These are phyloP conservation scores for Curvularia verruculosa DNA, from an alignment of 2,329 filamentous ascomycete species.

Conservation along the genomic window DNA sequence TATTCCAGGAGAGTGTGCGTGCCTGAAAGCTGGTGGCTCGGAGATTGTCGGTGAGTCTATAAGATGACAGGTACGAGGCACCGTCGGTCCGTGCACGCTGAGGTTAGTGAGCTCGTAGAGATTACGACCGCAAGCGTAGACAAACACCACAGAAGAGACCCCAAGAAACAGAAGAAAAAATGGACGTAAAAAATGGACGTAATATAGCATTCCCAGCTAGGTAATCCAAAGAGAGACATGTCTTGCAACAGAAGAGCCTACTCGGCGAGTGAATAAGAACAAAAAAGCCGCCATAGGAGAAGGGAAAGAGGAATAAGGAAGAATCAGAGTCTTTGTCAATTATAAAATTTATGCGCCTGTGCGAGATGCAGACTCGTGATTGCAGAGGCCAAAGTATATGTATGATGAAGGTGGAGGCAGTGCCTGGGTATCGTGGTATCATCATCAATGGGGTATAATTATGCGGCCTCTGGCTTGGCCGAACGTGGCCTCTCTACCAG, in stretches of 20 bases:
- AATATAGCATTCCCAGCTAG: conserved; percentile 16
- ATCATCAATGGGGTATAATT: conserved; percentile 11
- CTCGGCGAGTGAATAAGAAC: not conserved
- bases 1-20: not conserved
- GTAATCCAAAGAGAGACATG: conserved; percentile 12
- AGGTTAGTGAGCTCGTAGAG: conserved; percentile 9
- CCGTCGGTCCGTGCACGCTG: conserved; percentile 15
- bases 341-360: conserved; percentile 13
- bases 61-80: conserved; percentile 7
- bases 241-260: conserved; percentile 5
- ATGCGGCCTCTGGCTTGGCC: conserved; percentile 26
- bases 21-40: not conserved
- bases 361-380: conserved; percentile 9
- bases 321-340: conserved; percentile 6
- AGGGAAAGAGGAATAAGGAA: not conserved
- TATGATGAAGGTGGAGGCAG: conserved; percentile 12
- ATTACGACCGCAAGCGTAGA: conserved; percentile 1
- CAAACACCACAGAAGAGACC: conserved; percentile 3
- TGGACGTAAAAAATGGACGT: not conserved
- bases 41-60: conserved; percentile 13
- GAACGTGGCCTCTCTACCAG: conserved; percentile 44
- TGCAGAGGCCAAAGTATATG: conserved; percentile 9
- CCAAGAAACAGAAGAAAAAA: not conserved
- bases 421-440: conserved; percentile 21
- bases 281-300: conserved; percentile 3